Percentiles rank a stretch among this genome's conserved stretches.
Conservation (phyloP, 1,139 yeast genomes). For the Geotrichum europaeum region DNA sequence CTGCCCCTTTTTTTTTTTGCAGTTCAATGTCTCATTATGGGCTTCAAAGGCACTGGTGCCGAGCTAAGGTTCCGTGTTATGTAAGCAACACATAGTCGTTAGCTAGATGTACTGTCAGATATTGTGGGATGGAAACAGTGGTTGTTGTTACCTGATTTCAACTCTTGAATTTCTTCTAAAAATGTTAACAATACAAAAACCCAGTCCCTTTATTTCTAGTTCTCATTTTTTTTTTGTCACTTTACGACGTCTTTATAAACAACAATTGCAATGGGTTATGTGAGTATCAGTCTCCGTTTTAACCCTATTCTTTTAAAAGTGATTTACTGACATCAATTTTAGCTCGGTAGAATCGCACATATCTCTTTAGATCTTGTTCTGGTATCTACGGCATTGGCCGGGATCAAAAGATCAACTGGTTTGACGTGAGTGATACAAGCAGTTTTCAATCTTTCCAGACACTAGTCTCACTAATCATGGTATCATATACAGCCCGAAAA, state of each 20-base stretch:
- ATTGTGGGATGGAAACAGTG: neutral
- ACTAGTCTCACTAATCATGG: constrained; percentile 10
- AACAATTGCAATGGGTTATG: constrained; percentile 9
- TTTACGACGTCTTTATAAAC: neutral
- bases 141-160: neutral
- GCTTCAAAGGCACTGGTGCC: neutral
- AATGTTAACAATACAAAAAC: no score
- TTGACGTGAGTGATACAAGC: constrained; percentile 41
- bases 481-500: constrained; percentile 29
- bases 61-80: neutral
- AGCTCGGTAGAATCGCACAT: constrained; percentile 45
- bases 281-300: neutral
- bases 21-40: no score
- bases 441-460: neutral
- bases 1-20: no score
- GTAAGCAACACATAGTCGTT: neutral
- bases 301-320: neutral
- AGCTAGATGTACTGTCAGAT: neutral
- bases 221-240: neutral
- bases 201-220: neutral
- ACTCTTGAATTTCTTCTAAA: neutral
- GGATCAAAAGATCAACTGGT: constrained; percentile 83
- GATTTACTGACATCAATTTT: neutral
- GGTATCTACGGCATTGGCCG: constrained; percentile 79
- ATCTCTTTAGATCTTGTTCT: constrained; percentile 65